Evolutionary conservation across 2,329 filamentous ascomycete species (phyloP), one percentile per base, ranked within the genome.

Genomic region (Cladosporium velox): DNA sequence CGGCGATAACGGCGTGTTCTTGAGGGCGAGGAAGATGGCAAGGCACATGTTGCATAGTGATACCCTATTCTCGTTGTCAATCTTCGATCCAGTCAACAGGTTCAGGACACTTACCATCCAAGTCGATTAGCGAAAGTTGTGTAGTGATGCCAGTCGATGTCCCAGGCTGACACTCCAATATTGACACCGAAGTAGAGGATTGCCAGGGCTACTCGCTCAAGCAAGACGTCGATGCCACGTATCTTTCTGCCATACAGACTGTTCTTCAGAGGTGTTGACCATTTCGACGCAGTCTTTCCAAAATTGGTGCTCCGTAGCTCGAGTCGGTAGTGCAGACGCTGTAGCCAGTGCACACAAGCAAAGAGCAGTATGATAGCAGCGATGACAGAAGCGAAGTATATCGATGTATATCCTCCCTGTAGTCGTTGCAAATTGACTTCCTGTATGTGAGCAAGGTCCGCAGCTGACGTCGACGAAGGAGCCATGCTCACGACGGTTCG

Each of bases 1-100:
- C 4, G 71, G 69, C 26, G 72, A 74, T 11, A 74, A 60, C 3
- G 71, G 72, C 3, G 71, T 71, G 35, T 71, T 71, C 58, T 73
- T 73, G n/a, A 73, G 66, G 4, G 64, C 72, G 6, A 73, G 68
- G 32, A 73, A 71, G 28, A 73, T 49, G 35, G 67, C 66, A 2
- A 73, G 65, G 63, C 66, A 68, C 62, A 73, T 65, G 66, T 73
- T 73, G 61, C 64, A 69, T 30, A 72, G 58, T 4, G 70, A 66
- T 41, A 74, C 67, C 71, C 70, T 72, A 24, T 8, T 1, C 2
- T 24, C 18, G 24, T 18, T 3, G 15, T 63, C 7, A 64, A 32
- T 24, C n/a, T 21, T 12, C 8, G 41, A 47, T 24, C 1, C 41
- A 12, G 3, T 4, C n/a, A 47, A 4, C 8, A 47, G n/a, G n/a